Percentiles rank a stretch among this genome's conserved stretches.
Conservation (phyloP, 257 asterid species). For the Solanum stenotomum region DNA sequence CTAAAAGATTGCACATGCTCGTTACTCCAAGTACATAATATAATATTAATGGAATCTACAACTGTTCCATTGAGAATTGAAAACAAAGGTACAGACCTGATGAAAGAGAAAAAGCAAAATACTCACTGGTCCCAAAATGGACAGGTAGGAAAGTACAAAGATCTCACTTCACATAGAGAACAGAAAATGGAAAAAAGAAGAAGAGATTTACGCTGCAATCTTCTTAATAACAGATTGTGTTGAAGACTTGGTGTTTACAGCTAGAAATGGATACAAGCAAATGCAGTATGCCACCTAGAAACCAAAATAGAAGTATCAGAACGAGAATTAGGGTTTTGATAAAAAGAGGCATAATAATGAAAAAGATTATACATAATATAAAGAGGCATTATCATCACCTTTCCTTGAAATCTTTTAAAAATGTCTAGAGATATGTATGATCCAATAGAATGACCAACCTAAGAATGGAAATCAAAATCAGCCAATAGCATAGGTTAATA, state of each 20-base stretch:
- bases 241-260: conserved; percentile 47
- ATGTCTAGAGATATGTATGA: conserved; percentile 66
- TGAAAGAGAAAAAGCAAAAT: not conserved
- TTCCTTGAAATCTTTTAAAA: conserved; percentile 45
- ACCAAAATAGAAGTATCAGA: conserved; percentile 11
- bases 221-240: conserved; percentile 56
- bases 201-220: conserved; percentile 34
- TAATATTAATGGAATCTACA: not conserved
- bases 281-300: conserved; percentile 53
- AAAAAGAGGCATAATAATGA: not conserved
- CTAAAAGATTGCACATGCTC: not conserved
- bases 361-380: not conserved
- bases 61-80: not conserved
- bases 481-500: not conserved
- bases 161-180: not conserved
- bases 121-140: not conserved
- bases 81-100: not conserved
- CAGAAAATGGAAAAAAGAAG: not conserved
- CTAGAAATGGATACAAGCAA: conserved; percentile 79
- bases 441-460: conserved; percentile 96
- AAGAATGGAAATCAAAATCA: conserved; percentile 19
- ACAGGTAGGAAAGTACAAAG: not conserved
- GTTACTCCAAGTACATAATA: not conserved
- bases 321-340: not conserved
- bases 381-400: conserved; percentile 37